Base-by-base conservation (phyloP, 2,329 filamentous ascomycete species). In the Daldinia sp. region DNA sequence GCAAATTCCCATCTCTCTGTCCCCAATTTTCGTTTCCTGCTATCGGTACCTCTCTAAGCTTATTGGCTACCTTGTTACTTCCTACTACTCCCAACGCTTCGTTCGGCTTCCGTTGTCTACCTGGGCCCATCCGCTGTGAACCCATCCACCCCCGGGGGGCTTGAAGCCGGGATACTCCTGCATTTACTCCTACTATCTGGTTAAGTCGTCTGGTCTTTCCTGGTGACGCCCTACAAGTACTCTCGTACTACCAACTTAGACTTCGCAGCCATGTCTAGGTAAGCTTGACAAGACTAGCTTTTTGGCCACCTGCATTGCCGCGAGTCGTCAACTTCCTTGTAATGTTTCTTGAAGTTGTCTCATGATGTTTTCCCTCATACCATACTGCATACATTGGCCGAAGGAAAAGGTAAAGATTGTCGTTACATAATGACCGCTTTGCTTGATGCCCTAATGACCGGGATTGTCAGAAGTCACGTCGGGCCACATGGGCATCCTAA, bases 331-430 rank as follows among this genome's bases (percentile, higher is more conserved):
- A 75, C 74, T 76, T 74, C 74, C 76, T 72, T 76, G 75, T 71
- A 73, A 70, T 74, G 69, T 70, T 76, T 74, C 66, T 69, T 73
- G 71, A 70, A 65, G 65, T 74, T 76, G 72, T 75, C 74, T 76
- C 68, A 76, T 74, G 72, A 73, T 74, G 69, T 72, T 75, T 62
- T 65, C 65, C 64, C 69, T 74, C 74, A 74, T 76, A 73, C 71
- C 72, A 74, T 73, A 69, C 71, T 74, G 76, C 73, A 76, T 76
- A 73, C 57, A 39, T 41, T 41, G 73, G 68, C 68, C 63, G 67
- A 68, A 74, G 67, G 59, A 74, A 77, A 76, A 69, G 75, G 75
- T 56, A 78, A 78, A 74, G 74, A 77, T 77, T 77, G 70, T 74
- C 76, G 75, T 74, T 76, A 75, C 75, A 75, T 74, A 72, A 74